Conservation (phyloP, 805 yeast species). For the Candida methanosorbosa region DNA sequence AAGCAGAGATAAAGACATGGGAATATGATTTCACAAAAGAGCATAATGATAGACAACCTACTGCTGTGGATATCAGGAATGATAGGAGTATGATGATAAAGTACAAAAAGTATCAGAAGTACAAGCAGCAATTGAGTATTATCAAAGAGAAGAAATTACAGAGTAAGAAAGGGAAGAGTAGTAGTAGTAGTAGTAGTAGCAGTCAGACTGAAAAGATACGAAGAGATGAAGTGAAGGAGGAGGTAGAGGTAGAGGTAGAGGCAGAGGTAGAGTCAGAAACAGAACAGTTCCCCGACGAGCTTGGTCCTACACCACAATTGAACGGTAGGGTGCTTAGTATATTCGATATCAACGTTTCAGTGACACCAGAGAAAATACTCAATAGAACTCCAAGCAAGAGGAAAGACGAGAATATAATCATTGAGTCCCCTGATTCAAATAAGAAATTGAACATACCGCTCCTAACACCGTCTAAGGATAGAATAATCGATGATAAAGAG, state of each 20-base stretch:
- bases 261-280: too few relatives aligned
- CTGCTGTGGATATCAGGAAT: constrained; percentile 36
- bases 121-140: constrained; percentile 7
- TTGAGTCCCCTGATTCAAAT: background rate
- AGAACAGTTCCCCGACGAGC: constrained; percentile 25
- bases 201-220: background rate
- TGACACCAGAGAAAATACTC: constrained; percentile 10
- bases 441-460: background rate
- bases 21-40: constrained; percentile 34
- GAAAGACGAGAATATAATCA: background rate
- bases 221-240: constrained; percentile 2
- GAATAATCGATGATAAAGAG: constrained; percentile 1
- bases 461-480: constrained; percentile 2
- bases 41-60: constrained; percentile 34
- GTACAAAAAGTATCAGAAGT: constrained; percentile 26
- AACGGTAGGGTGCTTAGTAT: constrained; percentile 69
- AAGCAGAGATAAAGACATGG: constrained; percentile 44
- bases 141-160: constrained; percentile 12
- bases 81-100: constrained; percentile 24
- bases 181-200: background rate
- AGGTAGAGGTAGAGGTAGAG: constrained; percentile 5
- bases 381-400: constrained; percentile 1
- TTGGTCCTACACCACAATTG: constrained; percentile 87
- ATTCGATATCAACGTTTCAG: constrained; percentile 41
- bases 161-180: background rate